phyloP scores from a whole-genome alignment of 2,329 filamentous ascomycete species.

The Ceratocystis harringtonii region DNA sequence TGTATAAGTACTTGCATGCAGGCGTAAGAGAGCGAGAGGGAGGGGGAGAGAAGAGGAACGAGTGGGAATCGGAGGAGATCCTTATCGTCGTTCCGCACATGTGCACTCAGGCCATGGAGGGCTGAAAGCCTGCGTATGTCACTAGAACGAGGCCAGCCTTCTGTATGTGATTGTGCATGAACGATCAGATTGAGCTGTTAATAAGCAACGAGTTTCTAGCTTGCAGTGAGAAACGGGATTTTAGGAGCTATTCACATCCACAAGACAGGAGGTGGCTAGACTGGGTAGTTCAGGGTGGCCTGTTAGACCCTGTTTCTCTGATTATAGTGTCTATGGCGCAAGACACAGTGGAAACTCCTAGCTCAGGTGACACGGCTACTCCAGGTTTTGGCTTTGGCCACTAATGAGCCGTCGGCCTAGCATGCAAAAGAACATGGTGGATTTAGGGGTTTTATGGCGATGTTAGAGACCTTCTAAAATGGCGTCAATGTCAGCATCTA shows the following conservation, averaged over 20 bases:
- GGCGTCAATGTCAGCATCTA: background rate
- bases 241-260: background rate
- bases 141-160: background rate
- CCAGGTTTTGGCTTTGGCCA: too few species aligned
- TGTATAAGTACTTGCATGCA: background rate
- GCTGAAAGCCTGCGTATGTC: background rate
- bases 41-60: background rate
- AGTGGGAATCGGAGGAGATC: background rate
- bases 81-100: background rate
- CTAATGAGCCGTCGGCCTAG: too few species aligned
- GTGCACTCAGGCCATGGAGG: background rate
- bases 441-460: too few species aligned
- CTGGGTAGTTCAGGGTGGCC: background rate
- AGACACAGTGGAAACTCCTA: background rate
- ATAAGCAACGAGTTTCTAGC: background rate
- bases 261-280: background rate
- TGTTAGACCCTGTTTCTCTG: background rate
- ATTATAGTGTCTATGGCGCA: background rate
- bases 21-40: background rate
- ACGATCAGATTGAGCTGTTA: background rate
- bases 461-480: background rate
- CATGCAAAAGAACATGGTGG: too few species aligned
- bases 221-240: background rate
- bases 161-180: background rate
- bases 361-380: background rate